Conservation (phyloP, 2,329 filamentous ascomycete genomes). For the Xylogone sp. region DNA sequence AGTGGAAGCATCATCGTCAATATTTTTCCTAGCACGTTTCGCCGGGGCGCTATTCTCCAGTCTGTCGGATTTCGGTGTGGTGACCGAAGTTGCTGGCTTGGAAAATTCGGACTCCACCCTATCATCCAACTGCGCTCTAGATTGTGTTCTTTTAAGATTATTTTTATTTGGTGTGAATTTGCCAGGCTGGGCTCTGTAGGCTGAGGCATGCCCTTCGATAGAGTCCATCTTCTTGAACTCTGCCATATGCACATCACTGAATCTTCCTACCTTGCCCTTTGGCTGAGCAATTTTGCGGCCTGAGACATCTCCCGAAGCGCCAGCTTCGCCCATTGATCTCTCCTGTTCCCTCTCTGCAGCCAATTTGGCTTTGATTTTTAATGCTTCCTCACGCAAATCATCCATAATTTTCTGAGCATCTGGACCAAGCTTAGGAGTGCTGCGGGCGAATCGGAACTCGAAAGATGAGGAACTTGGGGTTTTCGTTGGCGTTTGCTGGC, state of each 20-base stretch:
- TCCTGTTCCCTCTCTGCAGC: conserved; percentile 57
- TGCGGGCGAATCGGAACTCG: conserved; percentile 58
- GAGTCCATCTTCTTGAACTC: conserved; percentile 98
- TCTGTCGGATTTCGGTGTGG: conserved; percentile 10
- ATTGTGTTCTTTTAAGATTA: conserved; percentile 46
- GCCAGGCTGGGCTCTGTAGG: conserved; percentile 59
- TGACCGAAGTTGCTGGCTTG: conserved; percentile 8
- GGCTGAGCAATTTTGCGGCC: conserved; percentile 74
- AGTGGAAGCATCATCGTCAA: conserved; percentile 66
- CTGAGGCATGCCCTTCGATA: conserved; percentile 80
- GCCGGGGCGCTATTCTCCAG: conserved; percentile 37
- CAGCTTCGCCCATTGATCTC: conserved; percentile 38
- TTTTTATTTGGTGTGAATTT: conserved; percentile 47
- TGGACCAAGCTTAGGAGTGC: conserved; percentile 54
- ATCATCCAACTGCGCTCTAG: conserved; percentile 65
- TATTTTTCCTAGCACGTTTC: conserved; percentile 69
- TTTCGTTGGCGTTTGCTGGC: conserved; percentile 64
- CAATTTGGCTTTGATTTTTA: conserved; percentile 67
- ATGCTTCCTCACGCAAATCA: conserved; percentile 69
- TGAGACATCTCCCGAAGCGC: conserved; percentile 34
- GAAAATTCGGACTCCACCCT: conserved; percentile 42
- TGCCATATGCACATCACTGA: conserved; percentile 79
- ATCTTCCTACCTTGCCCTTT: conserved; percentile 74
- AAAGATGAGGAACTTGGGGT: conserved; percentile 52
- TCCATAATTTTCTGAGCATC: conserved; percentile 59